Percentiles rank a stretch among this genome's conserved stretches.
phyloP scores from a whole-genome alignment of 768 basidiomycete species.

The Lactifluus hygrophoroides region DNA sequence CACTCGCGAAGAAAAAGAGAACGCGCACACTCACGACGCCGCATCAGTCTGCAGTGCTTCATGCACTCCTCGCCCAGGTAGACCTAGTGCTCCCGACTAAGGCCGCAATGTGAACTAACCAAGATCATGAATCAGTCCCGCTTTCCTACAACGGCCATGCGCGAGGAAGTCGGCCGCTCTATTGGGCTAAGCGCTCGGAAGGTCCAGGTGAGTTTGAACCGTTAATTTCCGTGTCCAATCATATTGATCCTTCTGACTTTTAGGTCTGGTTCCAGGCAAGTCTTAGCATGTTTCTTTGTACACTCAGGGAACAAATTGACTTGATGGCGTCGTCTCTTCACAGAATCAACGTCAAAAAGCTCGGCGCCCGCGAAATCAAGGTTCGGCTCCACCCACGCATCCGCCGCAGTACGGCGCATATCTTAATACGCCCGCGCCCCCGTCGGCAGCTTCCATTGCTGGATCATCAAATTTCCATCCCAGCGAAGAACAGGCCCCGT shows the following conservation, averaged over 20 bases:
- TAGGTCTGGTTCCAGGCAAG: conserved; percentile 89
- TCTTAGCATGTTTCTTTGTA: conserved; percentile 7
- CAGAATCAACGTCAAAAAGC: conserved; percentile 88
- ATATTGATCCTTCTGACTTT: conserved; percentile 28
- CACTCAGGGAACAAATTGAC: conserved; percentile 7
- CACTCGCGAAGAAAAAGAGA: conserved; percentile 65
- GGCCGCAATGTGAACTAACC: not conserved
- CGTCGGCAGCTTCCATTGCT: conserved; percentile 25
- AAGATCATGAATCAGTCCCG: conserved; percentile 48
- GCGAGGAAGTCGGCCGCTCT: conserved; percentile 78
- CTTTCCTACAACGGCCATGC: conserved; percentile 80
- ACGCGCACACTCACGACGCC: conserved; percentile 81
- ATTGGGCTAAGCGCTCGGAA: conserved; percentile 87
- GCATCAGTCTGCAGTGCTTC: conserved; percentile 81
- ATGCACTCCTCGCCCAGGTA: conserved; percentile 82
- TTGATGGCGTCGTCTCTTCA: conserved; percentile 20
- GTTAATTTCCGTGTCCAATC: conserved; percentile 12
- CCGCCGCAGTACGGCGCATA: conserved; percentile 60
- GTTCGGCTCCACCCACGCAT: conserved; percentile 41
- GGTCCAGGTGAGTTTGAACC: conserved; percentile 60
- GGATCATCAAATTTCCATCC: conserved; percentile 17
- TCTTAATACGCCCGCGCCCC: conserved; percentile 36
- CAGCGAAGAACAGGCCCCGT: conserved; percentile 12
- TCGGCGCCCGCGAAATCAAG: conserved; percentile 58
- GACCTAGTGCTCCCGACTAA: conserved; percentile 17